Conservation (phyloP, 495 filamentous ascomycete species). For the Bacidia rubella region DNA sequence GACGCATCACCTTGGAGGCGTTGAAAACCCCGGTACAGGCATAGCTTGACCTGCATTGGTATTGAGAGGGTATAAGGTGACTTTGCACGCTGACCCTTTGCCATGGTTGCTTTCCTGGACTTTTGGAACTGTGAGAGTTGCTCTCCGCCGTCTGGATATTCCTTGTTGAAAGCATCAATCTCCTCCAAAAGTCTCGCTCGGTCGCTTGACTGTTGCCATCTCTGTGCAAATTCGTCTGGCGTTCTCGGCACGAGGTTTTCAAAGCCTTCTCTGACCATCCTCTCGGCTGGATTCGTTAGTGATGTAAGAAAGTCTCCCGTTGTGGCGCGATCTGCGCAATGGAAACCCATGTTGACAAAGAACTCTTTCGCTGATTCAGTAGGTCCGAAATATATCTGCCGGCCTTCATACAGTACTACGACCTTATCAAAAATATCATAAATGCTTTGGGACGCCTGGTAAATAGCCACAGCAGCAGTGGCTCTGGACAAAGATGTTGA, state of each 20-base stretch:
- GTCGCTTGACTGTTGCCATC: constrained; percentile 64
- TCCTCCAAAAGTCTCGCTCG: constrained; percentile 49
- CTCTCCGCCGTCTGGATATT: constrained; percentile 48
- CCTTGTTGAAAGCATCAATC: constrained; percentile 54
- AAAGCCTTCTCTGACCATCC: constrained; percentile 48
- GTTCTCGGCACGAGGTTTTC: constrained; percentile 54
- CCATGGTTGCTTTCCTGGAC: constrained; percentile 52
- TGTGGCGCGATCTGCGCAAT: constrained; percentile 58
- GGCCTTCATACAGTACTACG: constrained; percentile 65
- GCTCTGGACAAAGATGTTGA: constrained; percentile 51
- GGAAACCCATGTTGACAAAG: constrained; percentile 63
- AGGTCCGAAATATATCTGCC: constrained; percentile 68
- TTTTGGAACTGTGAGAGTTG: constrained; percentile 54
- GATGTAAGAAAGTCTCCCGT: constrained; percentile 73
- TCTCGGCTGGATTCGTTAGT: constrained; percentile 57
- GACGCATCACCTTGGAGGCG: constrained; percentile 56
- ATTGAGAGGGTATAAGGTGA: constrained; percentile 73
- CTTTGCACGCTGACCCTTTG: constrained; percentile 44
- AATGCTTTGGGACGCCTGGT: constrained; percentile 65
- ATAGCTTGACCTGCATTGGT: constrained; percentile 54
- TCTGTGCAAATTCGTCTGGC: constrained; percentile 60
- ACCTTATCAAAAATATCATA: constrained; percentile 73
- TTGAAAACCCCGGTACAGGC: constrained; percentile 59
- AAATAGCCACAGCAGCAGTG: constrained; percentile 66
- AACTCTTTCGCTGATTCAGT: constrained; percentile 49